Percentiles rank a stretch among this genome's conserved stretches.
Evolutionary conservation across 352 stramenopile genomes (phyloP).

Genomic region (Pythium graminicola): DNA sequence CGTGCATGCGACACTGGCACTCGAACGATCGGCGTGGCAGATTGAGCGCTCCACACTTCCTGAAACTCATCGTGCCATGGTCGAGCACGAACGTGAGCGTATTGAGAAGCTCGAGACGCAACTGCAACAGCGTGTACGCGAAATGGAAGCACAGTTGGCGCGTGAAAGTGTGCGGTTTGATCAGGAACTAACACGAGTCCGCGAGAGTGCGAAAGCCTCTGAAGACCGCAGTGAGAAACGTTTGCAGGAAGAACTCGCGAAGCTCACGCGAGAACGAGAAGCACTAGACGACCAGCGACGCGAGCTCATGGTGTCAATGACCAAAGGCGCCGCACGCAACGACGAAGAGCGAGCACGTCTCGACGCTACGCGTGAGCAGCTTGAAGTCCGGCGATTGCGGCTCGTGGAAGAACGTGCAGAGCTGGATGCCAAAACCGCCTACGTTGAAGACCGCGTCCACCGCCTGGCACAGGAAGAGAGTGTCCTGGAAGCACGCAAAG

Average conservation of each 20-base stretch:
- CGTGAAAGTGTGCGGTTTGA: conserved; percentile 38
- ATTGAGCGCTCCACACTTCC: conserved; percentile 51
- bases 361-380: conserved; percentile 46
- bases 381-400: conserved; percentile 46
- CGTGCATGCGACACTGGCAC: conserved; percentile 25
- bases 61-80: conserved; percentile 42
- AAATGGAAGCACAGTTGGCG: conserved; percentile 41
- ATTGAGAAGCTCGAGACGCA: conserved; percentile 56
- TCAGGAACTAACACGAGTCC: conserved; percentile 32
- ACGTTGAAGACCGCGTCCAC: conserved; percentile 43
- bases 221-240: conserved; percentile 55
- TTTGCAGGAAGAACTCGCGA: conserved; percentile 54
- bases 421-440: conserved; percentile 38
- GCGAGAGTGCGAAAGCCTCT: conserved; percentile 28
- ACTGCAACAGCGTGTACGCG: conserved; percentile 40
- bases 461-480: conserved; percentile 44
- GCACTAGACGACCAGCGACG: conserved; percentile 66
- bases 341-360: conserved; percentile 71
- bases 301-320: conserved; percentile 52
- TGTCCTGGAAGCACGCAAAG: conserved; percentile 37
- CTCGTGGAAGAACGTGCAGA: conserved; percentile 55
- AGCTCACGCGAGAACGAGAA: conserved; percentile 63
- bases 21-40: conserved; percentile 35
- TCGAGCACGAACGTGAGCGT: conserved; percentile 58
- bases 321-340: conserved; percentile 37